These are phyloP conservation scores for Kernera saxatilis DNA, from an alignment of 345 rosid genomes.

Conservation along the genomic window DNA sequence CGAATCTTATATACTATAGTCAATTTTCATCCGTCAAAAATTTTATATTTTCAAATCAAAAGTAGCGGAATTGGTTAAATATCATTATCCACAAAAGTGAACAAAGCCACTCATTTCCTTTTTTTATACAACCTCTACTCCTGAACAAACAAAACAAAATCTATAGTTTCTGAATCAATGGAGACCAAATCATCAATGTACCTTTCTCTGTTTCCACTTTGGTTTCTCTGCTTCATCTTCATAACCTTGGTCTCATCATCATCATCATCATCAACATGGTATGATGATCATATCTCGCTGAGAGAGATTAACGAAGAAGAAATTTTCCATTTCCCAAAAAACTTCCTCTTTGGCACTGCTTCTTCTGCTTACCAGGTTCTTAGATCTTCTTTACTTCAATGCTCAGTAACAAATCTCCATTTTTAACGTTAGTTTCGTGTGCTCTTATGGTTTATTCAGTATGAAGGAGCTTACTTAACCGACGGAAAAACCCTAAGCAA, in stretches of 20 bases:
- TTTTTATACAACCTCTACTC: not conserved
- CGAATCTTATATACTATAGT: not conserved
- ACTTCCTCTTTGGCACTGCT: conserved; percentile 74
- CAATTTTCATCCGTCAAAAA: not conserved
- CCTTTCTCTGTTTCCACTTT: not conserved
- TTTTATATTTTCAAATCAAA: not conserved
- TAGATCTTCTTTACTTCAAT: not conserved
- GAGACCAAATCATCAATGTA: not conserved
- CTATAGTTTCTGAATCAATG: not conserved
- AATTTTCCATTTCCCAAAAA: conserved; percentile 26
- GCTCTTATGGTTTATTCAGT: conserved; percentile 16
- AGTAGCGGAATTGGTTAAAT: conserved; percentile 1
- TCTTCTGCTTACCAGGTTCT: conserved; percentile 77
- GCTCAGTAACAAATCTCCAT: not conserved
- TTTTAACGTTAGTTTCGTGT: not conserved
- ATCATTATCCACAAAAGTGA: not conserved
- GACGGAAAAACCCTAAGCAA: conserved; percentile 49
- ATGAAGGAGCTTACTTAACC: conserved; percentile 50
- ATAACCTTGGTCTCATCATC: conserved; percentile 10
- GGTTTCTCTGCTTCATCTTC: conserved; percentile 10
- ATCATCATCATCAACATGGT: not conserved
- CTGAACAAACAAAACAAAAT: not conserved
- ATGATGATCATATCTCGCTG: conserved; percentile 12
- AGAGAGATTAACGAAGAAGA: not conserved
- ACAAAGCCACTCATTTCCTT: not conserved